Evolutionary conservation across 2,329 filamentous ascomycete species (phyloP), one percentile per base, ranked within the genome.

Genomic region (Sporothrix protearum): DNA sequence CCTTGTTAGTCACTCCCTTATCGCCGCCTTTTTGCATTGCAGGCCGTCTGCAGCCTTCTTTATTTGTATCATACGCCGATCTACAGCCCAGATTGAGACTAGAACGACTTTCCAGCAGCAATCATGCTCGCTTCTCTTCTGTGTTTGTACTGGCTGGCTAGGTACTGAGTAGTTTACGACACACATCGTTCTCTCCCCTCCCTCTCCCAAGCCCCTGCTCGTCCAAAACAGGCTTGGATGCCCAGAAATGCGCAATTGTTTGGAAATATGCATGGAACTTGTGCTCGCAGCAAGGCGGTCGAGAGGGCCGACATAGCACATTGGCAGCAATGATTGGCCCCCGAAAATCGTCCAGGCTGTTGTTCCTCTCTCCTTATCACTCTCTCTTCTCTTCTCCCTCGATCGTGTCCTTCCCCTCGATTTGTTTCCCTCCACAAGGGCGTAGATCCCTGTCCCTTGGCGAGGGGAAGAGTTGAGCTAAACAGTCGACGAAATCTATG

Each of bases 251-350:
- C 45, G 42, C 39, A n/a, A 25, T 30, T 66, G 63, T 30, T 19
- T 47, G 36, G 51, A 47, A 59, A 53, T 55, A 71, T 71, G 69
- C 69, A 71, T 28, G 59, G 69, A 66, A 55, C 69, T 55, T 71
- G 69, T 71, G 69, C 33, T 71, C 57, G 36, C 36, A 45, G n/a
- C 12, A 33, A 49, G 28, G 30, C 33, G 47, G 57, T 59, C 45
- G 30, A 70, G 69, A 68, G 42, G 55, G 39, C 55, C 53, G 42
- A 42, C 42, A 53, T 36, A 30, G 39, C 55, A 70, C n/a, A 53
- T 28, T 33, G 36, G 42, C 51, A 53, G 12, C 30, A 16, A n/a
- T 19, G 39, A 4, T 36, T 3, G 55, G 16, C 7, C n/a, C n/a
- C 22, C 12, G 22, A 49, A 49, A 16, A 19, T 22, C 19, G n/a